Percentiles rank a stretch among this genome's conserved stretches.
Conservation (phyloP, 805 yeast genomes). For the Jamesozyma piceae region DNA sequence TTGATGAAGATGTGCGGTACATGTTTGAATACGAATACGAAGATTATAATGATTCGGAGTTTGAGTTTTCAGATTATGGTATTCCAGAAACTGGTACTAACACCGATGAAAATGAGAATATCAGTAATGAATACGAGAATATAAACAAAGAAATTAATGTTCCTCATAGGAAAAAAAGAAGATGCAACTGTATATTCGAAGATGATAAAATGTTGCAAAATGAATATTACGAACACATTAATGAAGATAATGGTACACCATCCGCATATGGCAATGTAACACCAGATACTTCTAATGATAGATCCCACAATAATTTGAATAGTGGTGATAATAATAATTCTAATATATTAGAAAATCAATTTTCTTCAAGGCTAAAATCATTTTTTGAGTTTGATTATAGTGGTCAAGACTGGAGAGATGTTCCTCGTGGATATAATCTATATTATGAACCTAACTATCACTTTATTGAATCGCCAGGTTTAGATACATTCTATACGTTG, state of each 20-base stretch:
- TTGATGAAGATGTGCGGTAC: slow-evolving; percentile 58
- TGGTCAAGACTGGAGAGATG: slow-evolving; percentile 67
- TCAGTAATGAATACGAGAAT: background rate
- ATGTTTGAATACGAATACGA: slow-evolving; percentile 51
- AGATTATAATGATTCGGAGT: slow-evolving; percentile 31
- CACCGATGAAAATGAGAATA: slow-evolving; percentile 8
- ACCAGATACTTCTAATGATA: background rate
- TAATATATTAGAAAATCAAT: background rate
- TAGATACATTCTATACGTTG: slow-evolving; percentile 10
- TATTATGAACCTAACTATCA: slow-evolving; percentile 23
- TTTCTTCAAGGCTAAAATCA: slow-evolving; percentile 31
- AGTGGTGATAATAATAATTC: background rate
- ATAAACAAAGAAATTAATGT: background rate
- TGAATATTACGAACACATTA: slow-evolving; percentile 9
- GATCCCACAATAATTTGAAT: no score
- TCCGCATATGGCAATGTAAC: background rate
- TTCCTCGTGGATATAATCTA: slow-evolving; percentile 51
- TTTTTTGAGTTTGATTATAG: slow-evolving; percentile 45
- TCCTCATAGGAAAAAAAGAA: slow-evolving; percentile 1
- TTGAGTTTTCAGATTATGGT: slow-evolving; percentile 11
- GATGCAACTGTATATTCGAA: slow-evolving; percentile 33
- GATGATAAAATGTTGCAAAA: slow-evolving; percentile 25
- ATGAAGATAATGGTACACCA: background rate
- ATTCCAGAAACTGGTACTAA: slow-evolving; percentile 1
- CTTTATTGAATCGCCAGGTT: slow-evolving; percentile 13